Percentiles rank a stretch among this genome's conserved stretches.
Evolutionary conservation across 257 asterid genomes (phyloP).

Genomic region (Solanum chaucha): DNA sequence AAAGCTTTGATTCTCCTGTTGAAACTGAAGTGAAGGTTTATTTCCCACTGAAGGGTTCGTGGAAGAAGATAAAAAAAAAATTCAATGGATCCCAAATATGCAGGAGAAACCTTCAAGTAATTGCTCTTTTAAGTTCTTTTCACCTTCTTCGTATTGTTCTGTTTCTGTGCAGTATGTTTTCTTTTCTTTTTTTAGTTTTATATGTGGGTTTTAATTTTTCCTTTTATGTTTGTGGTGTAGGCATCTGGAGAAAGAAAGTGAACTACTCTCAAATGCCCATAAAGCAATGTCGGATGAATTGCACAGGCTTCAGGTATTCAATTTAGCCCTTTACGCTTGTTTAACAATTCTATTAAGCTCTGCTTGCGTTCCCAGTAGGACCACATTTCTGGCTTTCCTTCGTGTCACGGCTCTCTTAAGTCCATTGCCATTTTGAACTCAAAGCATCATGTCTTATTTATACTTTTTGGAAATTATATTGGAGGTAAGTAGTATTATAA

Average conservation of each 20-base stretch:
- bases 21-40: background rate
- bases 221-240: conserved; percentile 20
- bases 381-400: background rate
- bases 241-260: conserved; percentile 74
- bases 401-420: background rate
- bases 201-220: background rate
- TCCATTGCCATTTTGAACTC: background rate
- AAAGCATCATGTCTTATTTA: background rate
- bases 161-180: background rate
- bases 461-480: background rate
- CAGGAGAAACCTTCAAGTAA: background rate
- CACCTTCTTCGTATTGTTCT: background rate
- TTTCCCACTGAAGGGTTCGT: background rate
- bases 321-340: background rate
- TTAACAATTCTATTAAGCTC: too few relatives aligned
- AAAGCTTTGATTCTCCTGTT: background rate
- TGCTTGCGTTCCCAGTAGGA: background rate
- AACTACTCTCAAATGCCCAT: conserved; percentile 54
- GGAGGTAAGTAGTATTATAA: background rate
- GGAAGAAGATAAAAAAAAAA: background rate
- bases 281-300: conserved; percentile 66
- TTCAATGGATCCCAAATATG: conserved; percentile 1
- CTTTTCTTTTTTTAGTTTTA: background rate
- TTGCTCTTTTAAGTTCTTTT: background rate
- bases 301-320: conserved; percentile 61